A percentile compares a stretch with the other conserved stretches of the same genome.
Conservation (phyloP, 768 basidiomycete species). For the Tephrocybe rancida region DNA sequence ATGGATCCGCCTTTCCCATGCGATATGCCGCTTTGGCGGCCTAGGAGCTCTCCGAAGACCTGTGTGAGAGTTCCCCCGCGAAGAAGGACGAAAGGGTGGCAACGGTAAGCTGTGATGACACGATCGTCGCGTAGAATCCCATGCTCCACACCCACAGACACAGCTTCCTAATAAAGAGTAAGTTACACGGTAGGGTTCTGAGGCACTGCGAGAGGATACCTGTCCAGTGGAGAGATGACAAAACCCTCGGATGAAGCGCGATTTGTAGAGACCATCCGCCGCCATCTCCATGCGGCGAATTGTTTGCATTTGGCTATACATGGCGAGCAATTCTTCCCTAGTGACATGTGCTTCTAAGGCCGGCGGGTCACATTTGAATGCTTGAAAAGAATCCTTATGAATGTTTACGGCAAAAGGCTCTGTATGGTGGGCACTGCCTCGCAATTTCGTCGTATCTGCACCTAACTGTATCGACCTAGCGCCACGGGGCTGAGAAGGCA, state of each 20-base stretch:
- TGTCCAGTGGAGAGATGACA: constrained; percentile 99
- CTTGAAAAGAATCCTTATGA: constrained; percentile 87
- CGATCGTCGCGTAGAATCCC: constrained; percentile 84
- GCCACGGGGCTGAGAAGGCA: constrained; percentile 25
- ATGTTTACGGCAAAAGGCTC: constrained; percentile 82
- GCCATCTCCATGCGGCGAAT: constrained; percentile 99
- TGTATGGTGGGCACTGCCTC: constrained; percentile 42
- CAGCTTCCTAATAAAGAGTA: constrained; percentile 76
- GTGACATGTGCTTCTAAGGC: constrained; percentile 79
- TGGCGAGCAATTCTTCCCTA: constrained; percentile 79
- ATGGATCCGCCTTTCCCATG: constrained; percentile 98
- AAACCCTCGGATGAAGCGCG: constrained; percentile 96
- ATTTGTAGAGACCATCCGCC: constrained; percentile 94
- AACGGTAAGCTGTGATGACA: constrained; percentile 96
- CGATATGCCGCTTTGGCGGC: constrained; percentile 91
- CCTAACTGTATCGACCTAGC: constrained; percentile 72
- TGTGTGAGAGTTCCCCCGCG: constrained; percentile 91
- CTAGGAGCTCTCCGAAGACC: constrained; percentile 90
- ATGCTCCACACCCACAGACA: constrained; percentile 90
- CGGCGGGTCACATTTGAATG: constrained; percentile 78
- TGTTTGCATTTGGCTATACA: constrained; percentile 91
- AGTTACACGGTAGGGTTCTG: background rate
- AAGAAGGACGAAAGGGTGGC: constrained; percentile 96
- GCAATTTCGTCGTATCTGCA: constrained; percentile 74
- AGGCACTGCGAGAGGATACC: constrained; percentile 51